Percentiles rank a stretch among this genome's conserved stretches.
phyloP scores from a whole-genome alignment of 1,284 basidiomycete genomes.

The Cryptococcus deneoformans region DNA sequence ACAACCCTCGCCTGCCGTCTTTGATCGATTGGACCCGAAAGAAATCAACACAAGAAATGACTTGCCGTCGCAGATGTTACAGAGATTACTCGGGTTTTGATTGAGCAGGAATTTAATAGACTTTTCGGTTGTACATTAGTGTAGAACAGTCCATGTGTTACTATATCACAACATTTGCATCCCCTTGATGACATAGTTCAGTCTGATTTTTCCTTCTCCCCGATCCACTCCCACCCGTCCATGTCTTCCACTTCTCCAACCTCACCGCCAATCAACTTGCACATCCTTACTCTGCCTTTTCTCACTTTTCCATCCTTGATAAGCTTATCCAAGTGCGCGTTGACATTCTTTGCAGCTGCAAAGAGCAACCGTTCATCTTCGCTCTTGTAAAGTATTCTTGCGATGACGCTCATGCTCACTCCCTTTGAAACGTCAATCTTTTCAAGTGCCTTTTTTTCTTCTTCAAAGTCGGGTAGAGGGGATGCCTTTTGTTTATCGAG shows the following conservation, averaged over 20 bases:
- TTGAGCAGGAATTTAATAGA: background rate
- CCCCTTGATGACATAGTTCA: background rate
- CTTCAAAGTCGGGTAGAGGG: conserved; percentile 13
- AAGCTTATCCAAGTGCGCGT: conserved; percentile 37
- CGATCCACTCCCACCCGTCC: conserved; percentile 21
- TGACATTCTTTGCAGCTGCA: conserved; percentile 27
- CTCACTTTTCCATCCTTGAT: conserved; percentile 62
- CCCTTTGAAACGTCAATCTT: conserved; percentile 7
- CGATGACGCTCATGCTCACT: conserved; percentile 23
- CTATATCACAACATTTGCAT: background rate
- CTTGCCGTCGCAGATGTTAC: background rate
- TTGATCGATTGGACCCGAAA: background rate
- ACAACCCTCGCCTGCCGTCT: too few relatives aligned
- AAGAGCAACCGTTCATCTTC: conserved; percentile 32
- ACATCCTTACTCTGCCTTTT: conserved; percentile 19
- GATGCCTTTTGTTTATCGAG: background rate
- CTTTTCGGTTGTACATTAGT: background rate
- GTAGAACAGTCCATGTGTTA: background rate
- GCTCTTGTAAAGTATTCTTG: conserved; percentile 34
- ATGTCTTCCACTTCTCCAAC: conserved; percentile 17
- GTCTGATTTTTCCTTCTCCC: background rate
- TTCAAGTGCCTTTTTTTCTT: conserved; percentile 7
- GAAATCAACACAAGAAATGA: background rate
- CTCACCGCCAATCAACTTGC: too few relatives aligned
- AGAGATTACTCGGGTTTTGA: background rate